Evolutionary conservation across 1,139 yeast species (phyloP).

Genomic region (Meyerozyma smithsonii): DNA sequence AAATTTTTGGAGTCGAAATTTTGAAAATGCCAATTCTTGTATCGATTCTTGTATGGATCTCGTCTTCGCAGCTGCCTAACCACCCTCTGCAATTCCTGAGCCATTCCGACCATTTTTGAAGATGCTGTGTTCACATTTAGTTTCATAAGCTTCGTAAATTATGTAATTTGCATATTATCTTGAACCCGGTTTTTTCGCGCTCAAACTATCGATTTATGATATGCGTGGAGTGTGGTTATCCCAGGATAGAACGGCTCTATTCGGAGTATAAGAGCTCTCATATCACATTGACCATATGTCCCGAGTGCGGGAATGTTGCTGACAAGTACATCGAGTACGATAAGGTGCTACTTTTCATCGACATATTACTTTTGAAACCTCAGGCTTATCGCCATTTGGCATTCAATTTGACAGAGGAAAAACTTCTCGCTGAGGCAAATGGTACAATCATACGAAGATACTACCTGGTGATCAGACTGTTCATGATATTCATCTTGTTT

Average conservation of each 20-base stretch:
- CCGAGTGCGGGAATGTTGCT: slow-evolving; percentile 65
- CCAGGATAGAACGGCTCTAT: slow-evolving; percentile 57
- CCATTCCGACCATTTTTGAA: too few species aligned
- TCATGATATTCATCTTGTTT: slow-evolving; percentile 67
- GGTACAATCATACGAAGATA: slow-evolving; percentile 11
- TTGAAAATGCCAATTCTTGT: too few species aligned
- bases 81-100: too few species aligned
- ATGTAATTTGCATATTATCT: not conserved
- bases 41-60: not conserved
- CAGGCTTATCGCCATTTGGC: slow-evolving; percentile 89
- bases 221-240: slow-evolving; percentile 79
- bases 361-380: slow-evolving; percentile 74
- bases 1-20: too few species aligned
- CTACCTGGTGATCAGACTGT: slow-evolving; percentile 39
- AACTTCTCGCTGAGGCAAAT: slow-evolving; percentile 15
- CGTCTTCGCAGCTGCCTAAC: not conserved
- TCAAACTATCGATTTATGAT: slow-evolving; percentile 50
- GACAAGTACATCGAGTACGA: slow-evolving; percentile 94
- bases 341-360: slow-evolving; percentile 76
- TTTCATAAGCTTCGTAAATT: too few species aligned
- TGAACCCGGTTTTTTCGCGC: not conserved
- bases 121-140: too few species aligned
- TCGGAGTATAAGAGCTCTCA: slow-evolving; percentile 73
- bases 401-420: slow-evolving; percentile 56
- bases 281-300: slow-evolving; percentile 76